Percentiles rank a stretch among this genome's conserved stretches.
Evolutionary conservation across 1,284 basidiomycete genomes (phyloP).

Genomic region (Microbotryum intermedium): DNA sequence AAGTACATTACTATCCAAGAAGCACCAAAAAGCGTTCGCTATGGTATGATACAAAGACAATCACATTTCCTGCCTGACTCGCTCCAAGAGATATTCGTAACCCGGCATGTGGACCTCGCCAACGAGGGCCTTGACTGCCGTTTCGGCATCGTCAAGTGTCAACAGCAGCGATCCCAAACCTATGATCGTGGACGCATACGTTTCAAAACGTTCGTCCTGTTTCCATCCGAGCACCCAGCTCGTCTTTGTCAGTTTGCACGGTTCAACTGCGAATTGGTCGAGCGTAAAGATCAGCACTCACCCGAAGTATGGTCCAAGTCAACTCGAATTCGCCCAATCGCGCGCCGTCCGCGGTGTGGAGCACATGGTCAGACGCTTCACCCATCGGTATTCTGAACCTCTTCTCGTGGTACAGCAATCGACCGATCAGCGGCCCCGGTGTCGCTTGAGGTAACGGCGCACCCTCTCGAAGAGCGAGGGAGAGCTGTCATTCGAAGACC

Average conservation of each 20-base stretch:
- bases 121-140: conserved; percentile 7
- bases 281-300: conserved; percentile 3
- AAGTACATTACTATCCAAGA: too few species aligned
- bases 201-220: conserved; percentile 3
- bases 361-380: background rate
- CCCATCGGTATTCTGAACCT: background rate
- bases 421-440: conserved; percentile 25
- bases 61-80: too few species aligned
- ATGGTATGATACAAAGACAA: too few species aligned
- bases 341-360: conserved; percentile 12
- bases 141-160: conserved; percentile 15
- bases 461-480: conserved; percentile 19
- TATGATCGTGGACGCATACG: background rate
- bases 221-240: background rate
- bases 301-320: conserved; percentile 7
- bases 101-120: conserved; percentile 4
- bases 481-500: conserved; percentile 7
- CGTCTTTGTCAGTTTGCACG: background rate
- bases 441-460: conserved; percentile 14
- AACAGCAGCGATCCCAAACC: conserved; percentile 8
- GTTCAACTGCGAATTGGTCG: background rate
- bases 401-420: conserved; percentile 23
- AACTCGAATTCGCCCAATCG: conserved; percentile 5
- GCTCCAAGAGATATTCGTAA: too few species aligned
- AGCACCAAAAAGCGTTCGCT: too few species aligned